Conservation (phyloP, 805 yeast genomes). For the Candida michaelii region DNA sequence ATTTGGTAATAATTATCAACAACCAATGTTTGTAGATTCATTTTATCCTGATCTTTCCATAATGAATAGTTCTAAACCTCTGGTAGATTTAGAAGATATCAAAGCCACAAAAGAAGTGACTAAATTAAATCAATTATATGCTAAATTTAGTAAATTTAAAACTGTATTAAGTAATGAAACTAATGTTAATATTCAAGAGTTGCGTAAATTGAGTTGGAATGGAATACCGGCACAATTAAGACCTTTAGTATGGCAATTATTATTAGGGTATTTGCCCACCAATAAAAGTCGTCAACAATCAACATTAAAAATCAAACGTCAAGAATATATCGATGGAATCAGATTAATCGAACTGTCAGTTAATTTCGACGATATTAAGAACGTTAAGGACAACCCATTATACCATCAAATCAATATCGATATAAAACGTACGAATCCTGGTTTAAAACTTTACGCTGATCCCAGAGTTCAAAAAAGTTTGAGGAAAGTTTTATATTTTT, state of each 20-base stretch:
- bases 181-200: slow-evolving; percentile 62
- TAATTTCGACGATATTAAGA: slow-evolving; percentile 36
- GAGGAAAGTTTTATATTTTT: slow-evolving; percentile 78
- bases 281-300: slow-evolving; percentile 72
- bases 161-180: slow-evolving; percentile 51
- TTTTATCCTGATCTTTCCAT: slow-evolving; percentile 38
- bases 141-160: slow-evolving; percentile 67
- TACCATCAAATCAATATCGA: slow-evolving; percentile 97
- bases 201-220: slow-evolving; percentile 86
- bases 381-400: slow-evolving; percentile 44
- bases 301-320: slow-evolving; percentile 74
- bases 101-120: slow-evolving; percentile 48
- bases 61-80: slow-evolving; percentile 23
- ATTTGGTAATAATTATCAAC: slow-evolving; percentile 12
- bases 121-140: slow-evolving; percentile 57
- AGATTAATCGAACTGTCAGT: slow-evolving; percentile 51
- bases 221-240: slow-evolving; percentile 85
- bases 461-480: slow-evolving; percentile 74
- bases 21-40: slow-evolving; percentile 31
- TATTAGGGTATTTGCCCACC: slow-evolving; percentile 88
- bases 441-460: slow-evolving; percentile 66
- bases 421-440: slow-evolving; percentile 91
- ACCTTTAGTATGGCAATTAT: slow-evolving; percentile 83
- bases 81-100: slow-evolving; percentile 41
- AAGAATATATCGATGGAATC: slow-evolving; percentile 80